A percentile compares a stretch with the other conserved stretches of the same genome.
phyloP scores from a whole-genome alignment of 495 filamentous ascomycete genomes.

The Paragyromitra xinjiangensis region DNA sequence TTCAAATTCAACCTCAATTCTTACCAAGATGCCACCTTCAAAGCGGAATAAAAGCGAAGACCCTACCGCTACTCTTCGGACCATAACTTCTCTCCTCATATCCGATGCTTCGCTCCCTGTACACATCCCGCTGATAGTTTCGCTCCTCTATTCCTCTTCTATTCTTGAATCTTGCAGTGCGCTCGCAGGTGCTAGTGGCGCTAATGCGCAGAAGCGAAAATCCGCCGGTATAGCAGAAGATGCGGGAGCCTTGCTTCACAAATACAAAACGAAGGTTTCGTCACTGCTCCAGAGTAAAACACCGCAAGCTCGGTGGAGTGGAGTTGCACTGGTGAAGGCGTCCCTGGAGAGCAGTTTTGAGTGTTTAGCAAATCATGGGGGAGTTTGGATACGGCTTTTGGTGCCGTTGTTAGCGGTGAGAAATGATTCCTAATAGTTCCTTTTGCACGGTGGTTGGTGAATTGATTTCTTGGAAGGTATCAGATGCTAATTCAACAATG shows the following conservation, averaged over 20 bases:
- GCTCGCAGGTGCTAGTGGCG: conserved; percentile 7
- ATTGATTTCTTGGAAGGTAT: neutral
- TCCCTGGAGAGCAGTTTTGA: conserved; percentile 53
- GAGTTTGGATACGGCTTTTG: conserved; percentile 50
- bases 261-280: conserved; percentile 55
- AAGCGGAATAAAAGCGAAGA: conserved; percentile 44
- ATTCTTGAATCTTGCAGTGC: conserved; percentile 46
- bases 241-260: conserved; percentile 47
- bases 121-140: conserved; percentile 45
- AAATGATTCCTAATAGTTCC: neutral
- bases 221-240: conserved; percentile 35
- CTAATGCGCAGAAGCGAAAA: conserved; percentile 33
- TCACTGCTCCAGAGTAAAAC: conserved; percentile 53
- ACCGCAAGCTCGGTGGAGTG: conserved; percentile 47
- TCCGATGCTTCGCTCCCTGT: conserved; percentile 41
- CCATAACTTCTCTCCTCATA: conserved; percentile 44
- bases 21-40: conserved; percentile 17
- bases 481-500: conserved; percentile 20
- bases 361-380: conserved; percentile 47
- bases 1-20: conserved; percentile 8
- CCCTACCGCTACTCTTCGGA: conserved; percentile 50
- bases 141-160: conserved; percentile 40
- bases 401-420: conserved; percentile 53
- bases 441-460: neutral
- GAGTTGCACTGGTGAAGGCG: conserved; percentile 50